A percentile compares a stretch with the other conserved stretches of the same genome.
These are phyloP conservation scores for Hygrophorus pudorinus DNA, from an alignment of 768 basidiomycete species.

Conservation along the genomic window DNA sequence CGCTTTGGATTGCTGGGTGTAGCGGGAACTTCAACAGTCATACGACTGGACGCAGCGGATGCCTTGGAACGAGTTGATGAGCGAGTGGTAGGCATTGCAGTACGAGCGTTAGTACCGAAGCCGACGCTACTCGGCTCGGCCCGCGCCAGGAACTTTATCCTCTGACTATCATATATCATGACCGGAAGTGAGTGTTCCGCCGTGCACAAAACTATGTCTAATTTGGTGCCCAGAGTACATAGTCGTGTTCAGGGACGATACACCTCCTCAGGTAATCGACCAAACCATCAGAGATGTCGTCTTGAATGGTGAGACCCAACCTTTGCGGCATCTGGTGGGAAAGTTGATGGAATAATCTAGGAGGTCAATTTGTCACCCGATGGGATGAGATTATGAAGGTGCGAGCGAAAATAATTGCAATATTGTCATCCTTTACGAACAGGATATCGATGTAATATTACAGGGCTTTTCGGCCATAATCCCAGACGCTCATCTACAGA, in stretches of 20 bases:
- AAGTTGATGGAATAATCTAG: no score
- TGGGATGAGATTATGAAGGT: no score
- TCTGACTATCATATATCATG: background rate
- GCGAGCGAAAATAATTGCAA: no score
- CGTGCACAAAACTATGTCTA: background rate
- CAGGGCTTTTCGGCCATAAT: conserved; percentile 5
- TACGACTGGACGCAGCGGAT: background rate
- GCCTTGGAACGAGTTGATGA: conserved; percentile 17
- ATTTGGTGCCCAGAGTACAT: conserved; percentile 3
- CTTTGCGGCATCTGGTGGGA: no score
- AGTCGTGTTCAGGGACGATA: conserved; percentile 5
- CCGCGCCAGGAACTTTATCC: background rate
- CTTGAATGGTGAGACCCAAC: background rate
- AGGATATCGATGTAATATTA: background rate
- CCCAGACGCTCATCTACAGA: background rate
- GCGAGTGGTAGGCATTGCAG: conserved; percentile 22
- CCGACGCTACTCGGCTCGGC: background rate
- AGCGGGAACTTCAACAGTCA: no score
- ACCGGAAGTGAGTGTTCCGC: background rate
- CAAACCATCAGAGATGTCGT: conserved; percentile 1
- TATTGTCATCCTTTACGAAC: background rate
- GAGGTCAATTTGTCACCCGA: no score
- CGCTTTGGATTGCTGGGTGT: conserved; percentile 9
- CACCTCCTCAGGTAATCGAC: conserved; percentile 1
- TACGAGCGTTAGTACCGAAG: background rate